Evolutionary conservation across 1,284 basidiomycete genomes (phyloP).

Genomic region (Schizophyllum commune): DNA sequence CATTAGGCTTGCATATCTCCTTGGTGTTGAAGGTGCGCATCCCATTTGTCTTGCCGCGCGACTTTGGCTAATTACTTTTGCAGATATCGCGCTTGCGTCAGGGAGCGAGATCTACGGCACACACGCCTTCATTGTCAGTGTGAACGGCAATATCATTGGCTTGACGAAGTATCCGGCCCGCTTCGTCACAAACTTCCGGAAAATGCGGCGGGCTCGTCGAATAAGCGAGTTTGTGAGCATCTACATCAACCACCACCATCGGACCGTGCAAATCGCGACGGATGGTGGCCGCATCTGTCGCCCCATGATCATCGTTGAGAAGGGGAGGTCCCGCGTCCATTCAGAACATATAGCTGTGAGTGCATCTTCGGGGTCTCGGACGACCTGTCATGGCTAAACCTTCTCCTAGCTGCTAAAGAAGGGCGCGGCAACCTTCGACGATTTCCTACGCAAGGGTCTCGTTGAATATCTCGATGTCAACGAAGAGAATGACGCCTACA

Average conservation of each 20-base stretch:
- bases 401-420: slow-evolving; percentile 68
- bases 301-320: slow-evolving; percentile 96
- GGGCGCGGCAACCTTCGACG: slow-evolving; percentile 81
- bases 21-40: slow-evolving; percentile 84
- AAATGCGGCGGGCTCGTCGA: slow-evolving; percentile 84
- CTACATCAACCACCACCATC: slow-evolving; percentile 95
- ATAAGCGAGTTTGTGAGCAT: slow-evolving; percentile 97
- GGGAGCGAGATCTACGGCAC: slow-evolving; percentile 94
- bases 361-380: slow-evolving; percentile 6
- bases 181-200: slow-evolving; percentile 89
- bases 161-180: slow-evolving; percentile 81
- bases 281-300: slow-evolving; percentile 98
- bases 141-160: slow-evolving; percentile 96
- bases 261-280: slow-evolving; percentile 92
- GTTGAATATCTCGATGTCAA: slow-evolving; percentile 99
- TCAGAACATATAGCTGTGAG: slow-evolving; percentile 76
- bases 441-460: slow-evolving; percentile 92
- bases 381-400: background rate
- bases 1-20: slow-evolving; percentile 83
- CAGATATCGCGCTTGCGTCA: slow-evolving; percentile 89
- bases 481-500: slow-evolving; percentile 98
- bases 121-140: slow-evolving; percentile 91
- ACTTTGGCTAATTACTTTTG: slow-evolving; percentile 8
- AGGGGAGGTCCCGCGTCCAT: slow-evolving; percentile 71
- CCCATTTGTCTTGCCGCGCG: slow-evolving; percentile 1